phyloP scores from a whole-genome alignment of 306 rosid genomes.

The Castanea crenata region DNA sequence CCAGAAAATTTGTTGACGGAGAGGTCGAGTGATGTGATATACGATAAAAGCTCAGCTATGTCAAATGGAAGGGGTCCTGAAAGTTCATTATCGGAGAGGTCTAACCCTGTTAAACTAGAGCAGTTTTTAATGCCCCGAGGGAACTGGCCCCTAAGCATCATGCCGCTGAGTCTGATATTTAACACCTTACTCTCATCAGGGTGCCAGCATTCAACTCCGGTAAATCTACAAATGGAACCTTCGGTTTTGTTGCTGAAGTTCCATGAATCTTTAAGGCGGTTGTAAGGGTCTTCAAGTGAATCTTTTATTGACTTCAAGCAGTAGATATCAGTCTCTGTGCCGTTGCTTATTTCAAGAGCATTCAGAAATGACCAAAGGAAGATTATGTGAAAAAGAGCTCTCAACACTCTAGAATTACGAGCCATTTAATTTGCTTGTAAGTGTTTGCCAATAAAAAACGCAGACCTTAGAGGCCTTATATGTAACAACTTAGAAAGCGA shows the following conservation, averaged over 20 bases:
- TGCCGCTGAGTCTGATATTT: slow-evolving; percentile 49
- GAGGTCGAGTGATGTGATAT: slow-evolving; percentile 54
- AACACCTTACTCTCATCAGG: slow-evolving; percentile 72
- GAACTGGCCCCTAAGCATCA: slow-evolving; percentile 76
- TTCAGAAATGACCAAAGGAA: slow-evolving; percentile 31
- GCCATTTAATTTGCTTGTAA: too few relatives aligned
- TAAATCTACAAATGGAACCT: slow-evolving; percentile 49
- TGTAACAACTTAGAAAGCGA: too few relatives aligned
- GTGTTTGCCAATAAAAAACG: too few relatives aligned
- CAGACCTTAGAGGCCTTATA: too few relatives aligned
- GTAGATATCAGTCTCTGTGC: slow-evolving; percentile 41
- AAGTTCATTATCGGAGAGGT: slow-evolving; percentile 62
- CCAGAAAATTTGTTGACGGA: slow-evolving; percentile 67
- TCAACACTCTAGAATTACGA: too few relatives aligned
- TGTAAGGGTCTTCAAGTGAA: too few relatives aligned
- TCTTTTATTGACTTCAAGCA: slow-evolving; percentile 37
- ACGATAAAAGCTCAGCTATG: slow-evolving; percentile 3
- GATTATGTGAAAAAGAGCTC: too few relatives aligned
- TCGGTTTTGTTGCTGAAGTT: too few relatives aligned
- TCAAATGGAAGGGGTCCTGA: slow-evolving; percentile 51
- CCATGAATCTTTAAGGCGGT: too few relatives aligned
- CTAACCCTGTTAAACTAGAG: slow-evolving; percentile 68
- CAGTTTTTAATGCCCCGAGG: slow-evolving; percentile 52
- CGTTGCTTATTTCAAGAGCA: slow-evolving; percentile 39
- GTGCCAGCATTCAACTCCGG: slow-evolving; percentile 35